Conservation (phyloP, 129 eudicot genomes). For the Chrysanthemum makinoi region DNA sequence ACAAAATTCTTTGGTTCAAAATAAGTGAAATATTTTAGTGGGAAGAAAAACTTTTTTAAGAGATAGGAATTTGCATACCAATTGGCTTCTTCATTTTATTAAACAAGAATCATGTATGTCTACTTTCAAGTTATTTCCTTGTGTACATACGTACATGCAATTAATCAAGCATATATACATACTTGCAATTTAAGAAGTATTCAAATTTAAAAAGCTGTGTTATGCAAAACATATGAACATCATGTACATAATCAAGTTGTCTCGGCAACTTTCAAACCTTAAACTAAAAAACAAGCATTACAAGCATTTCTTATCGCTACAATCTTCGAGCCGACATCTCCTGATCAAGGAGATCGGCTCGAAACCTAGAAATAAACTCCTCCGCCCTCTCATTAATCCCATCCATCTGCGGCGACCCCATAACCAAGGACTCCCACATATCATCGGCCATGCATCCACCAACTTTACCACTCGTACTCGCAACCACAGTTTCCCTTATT, state of each 20-base stretch:
- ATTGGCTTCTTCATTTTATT: constrained; percentile 5
- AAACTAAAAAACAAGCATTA: constrained; percentile 3
- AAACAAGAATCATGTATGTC: too few species aligned
- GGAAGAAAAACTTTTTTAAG: constrained; percentile 14
- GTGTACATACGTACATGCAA: background rate
- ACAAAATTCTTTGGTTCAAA: background rate
- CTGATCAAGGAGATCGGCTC: constrained; percentile 64
- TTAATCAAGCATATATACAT: background rate
- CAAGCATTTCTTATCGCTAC: constrained; percentile 25
- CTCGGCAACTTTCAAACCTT: constrained; percentile 16
- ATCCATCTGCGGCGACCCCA: constrained; percentile 68
- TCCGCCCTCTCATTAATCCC: constrained; percentile 76
- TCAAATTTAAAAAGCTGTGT: background rate
- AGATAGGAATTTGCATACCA: constrained; percentile 13
- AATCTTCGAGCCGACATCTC: constrained; percentile 42
- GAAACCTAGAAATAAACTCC: constrained; percentile 62
- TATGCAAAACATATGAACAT: constrained; percentile 18
- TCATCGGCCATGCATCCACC: constrained; percentile 49
- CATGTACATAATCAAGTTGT: constrained; percentile 23
- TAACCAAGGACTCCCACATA: constrained; percentile 74
- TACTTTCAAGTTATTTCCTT: too few species aligned
- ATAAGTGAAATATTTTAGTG: constrained; percentile 12
- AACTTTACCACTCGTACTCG: constrained; percentile 23
- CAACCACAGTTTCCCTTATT: constrained; percentile 21
- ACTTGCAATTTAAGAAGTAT: background rate